These are phyloP conservation scores for Exobasidium rhododendri DNA, from an alignment of 1,284 basidiomycete genomes.

Conservation along the genomic window DNA sequence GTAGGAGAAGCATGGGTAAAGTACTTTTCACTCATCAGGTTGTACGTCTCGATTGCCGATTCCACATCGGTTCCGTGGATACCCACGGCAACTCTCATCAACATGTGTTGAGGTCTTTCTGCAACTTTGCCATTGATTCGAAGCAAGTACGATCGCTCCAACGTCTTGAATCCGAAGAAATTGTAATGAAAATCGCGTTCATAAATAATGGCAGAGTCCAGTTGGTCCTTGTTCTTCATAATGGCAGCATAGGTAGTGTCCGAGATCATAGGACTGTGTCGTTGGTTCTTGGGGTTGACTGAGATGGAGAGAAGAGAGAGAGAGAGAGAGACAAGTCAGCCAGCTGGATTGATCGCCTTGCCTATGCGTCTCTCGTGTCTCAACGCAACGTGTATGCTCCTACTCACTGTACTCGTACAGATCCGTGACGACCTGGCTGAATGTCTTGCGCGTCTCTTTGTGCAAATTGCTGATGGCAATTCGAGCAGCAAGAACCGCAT, in stretches of 20 bases:
- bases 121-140: slow-evolving; percentile 91
- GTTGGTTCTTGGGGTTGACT: slow-evolving; percentile 89
- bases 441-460: slow-evolving; percentile 98
- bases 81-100: slow-evolving; percentile 98
- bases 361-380: not conserved
- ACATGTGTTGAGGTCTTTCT: slow-evolving; percentile 97
- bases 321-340: too few species aligned
- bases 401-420: slow-evolving; percentile 76
- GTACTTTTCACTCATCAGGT: slow-evolving; percentile 77
- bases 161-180: slow-evolving; percentile 95
- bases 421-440: slow-evolving; percentile 86
- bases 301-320: slow-evolving; percentile 43
- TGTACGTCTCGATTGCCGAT: slow-evolving; percentile 76
- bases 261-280: slow-evolving; percentile 83
- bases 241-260: slow-evolving; percentile 80
- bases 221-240: slow-evolving; percentile 72
- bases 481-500: slow-evolving; percentile 94
- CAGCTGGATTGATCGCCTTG: not conserved
- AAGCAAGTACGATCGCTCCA: slow-evolving; percentile 95
- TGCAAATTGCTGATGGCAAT: slow-evolving; percentile 98
- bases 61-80: slow-evolving; percentile 91
- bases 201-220: slow-evolving; percentile 95
- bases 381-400: slow-evolving; percentile 31
- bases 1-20: slow-evolving; percentile 99
- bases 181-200: slow-evolving; percentile 93